Percentiles rank a stretch among this genome's conserved stretches.
phyloP scores from a whole-genome alignment of 805 yeast species.

The Peterozyma xylosa region DNA sequence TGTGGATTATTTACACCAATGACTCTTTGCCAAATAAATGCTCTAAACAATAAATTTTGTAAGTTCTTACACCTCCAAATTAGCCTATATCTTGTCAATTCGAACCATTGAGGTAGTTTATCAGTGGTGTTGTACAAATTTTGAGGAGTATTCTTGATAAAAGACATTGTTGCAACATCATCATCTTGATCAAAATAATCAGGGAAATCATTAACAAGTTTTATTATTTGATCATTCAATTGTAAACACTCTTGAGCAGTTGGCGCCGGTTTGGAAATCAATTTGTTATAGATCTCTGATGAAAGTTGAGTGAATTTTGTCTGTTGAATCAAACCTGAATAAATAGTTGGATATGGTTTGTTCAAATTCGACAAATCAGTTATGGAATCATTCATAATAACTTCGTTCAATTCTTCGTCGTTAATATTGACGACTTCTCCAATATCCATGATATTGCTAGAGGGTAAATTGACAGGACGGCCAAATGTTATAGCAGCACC shows the following conservation, averaged over 20 bases:
- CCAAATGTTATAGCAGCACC: slow-evolving; percentile 61
- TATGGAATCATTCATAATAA: slow-evolving; percentile 16
- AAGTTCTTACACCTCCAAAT: slow-evolving; percentile 54
- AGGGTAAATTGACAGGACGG: slow-evolving; percentile 51
- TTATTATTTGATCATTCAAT: slow-evolving; percentile 34
- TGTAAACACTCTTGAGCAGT: slow-evolving; percentile 41
- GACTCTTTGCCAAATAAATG: slow-evolving; percentile 48
- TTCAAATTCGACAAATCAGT: slow-evolving; percentile 11
- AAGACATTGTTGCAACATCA: slow-evolving; percentile 17
- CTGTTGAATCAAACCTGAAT: slow-evolving; percentile 51
- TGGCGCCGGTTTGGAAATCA: slow-evolving; percentile 40
- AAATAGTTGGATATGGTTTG: slow-evolving; percentile 40
- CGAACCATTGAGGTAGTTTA: slow-evolving; percentile 42
- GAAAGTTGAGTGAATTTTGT: slow-evolving; percentile 41
- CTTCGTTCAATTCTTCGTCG: slow-evolving; percentile 28
- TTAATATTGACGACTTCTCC: slow-evolving; percentile 42
- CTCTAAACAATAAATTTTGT: slow-evolving; percentile 46
- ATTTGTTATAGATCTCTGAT: slow-evolving; percentile 37
- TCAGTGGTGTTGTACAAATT: slow-evolving; percentile 13
- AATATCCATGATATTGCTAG: slow-evolving; percentile 37
- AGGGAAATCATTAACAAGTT: slow-evolving; percentile 36
- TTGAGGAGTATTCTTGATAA: slow-evolving; percentile 16
- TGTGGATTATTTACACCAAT: slow-evolving; percentile 27
- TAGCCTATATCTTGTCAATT: slow-evolving; percentile 42
- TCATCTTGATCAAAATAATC: slow-evolving; percentile 36